Evolutionary conservation across 495 filamentous ascomycete species (phyloP), one percentile per base, ranked within the genome.

Genomic region (Annulohypoxylon bovei): DNA sequence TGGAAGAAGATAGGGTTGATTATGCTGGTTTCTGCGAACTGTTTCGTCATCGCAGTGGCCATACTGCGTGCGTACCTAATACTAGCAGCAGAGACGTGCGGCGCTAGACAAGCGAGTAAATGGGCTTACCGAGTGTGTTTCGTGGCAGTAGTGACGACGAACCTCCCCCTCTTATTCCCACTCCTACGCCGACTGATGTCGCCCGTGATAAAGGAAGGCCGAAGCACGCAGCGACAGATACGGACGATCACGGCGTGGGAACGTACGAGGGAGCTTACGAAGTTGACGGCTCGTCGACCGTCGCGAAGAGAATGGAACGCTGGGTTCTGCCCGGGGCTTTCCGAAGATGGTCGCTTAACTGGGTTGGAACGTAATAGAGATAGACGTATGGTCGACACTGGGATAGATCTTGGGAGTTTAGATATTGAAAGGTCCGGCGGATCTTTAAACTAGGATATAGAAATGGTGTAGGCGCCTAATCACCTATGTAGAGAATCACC

Each of bases 111-210:
- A 8, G 82, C 79, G 5, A 78, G 78, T 1, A 77, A 76, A 50
- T 88, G 86, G 86, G 82, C 81, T 1, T 79, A 81, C 0, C 76
- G 84, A 12, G 85, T 86, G 55, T 81, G 81, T 0, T 87, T 87
- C 60, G 84, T 86, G 9, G 82, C 84, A 16, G 79, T 87, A 0
- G 77, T 87, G 12, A 85, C 83, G 0, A 83, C 82, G 46, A 87
- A 87, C 53, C 69, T 86, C 0, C 85, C 86, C 2, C 85, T 87
- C 76, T 70, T 87, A 7, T 82, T 85, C 71, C 83, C 85, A 8
- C 68, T 87, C 1, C 30, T 85, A 35, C 72, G 78, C 6, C 71
- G 76, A 25, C 78, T 77, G 70, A 73, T 81, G 16, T 62, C 53
- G 5, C 78, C 78, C 0, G 62, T 84, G 12, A 16, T 49, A 2